Evolutionary conservation across 2,329 filamentous ascomycete species (phyloP), one percentile per base, ranked within the genome.

Genomic region (Diplodia scrobiculata): DNA sequence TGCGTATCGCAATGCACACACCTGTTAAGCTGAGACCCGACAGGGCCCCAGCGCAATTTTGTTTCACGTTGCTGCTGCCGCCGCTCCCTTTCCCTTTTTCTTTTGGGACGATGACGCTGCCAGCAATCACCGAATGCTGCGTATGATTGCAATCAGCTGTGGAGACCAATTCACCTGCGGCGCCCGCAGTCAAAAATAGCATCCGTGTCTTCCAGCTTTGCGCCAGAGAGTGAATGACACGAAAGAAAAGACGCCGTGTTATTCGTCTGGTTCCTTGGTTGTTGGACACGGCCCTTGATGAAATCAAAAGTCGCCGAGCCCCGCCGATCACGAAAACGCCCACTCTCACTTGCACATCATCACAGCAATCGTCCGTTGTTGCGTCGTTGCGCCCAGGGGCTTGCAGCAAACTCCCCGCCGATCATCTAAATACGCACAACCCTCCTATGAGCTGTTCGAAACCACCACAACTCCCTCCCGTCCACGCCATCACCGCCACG

Each of bases 11-110:
- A 41, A 41, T 41, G 38, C 38, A 41, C 38, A 41, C 17, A 11
- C 25, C 54, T 14, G 48, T 60, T n/a, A 60, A 60, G 55, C 55
- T 60, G 55, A 60, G 36, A 60, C 55, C 27, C 32, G 32, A n/a
- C 3, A 13, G 6, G 21, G 55, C 55, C 41, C 41, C 41, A 13
- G n/a, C 41, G 41, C 41, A 45, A 45, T 45, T 14, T 41, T 41
- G 38, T 41, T 41, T 41, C 38, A 17, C 17, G 38, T 55, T 32
- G 53, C 21, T 34, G 53, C 53, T 41, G 9, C 29, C 32, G 48
- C 48, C 5, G 14, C 50, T 17, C 21, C 27, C 21, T 54, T 34
- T 36, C 32, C 50, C n/a, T n/a, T 21, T 52, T 5, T 27, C 9
- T 54, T 34, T 36, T 38, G 29, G 32, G 36, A 27, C 41, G 17